A percentile compares a stretch with the other conserved stretches of the same genome.
These are phyloP conservation scores for Cyclotella kingstonii DNA, from an alignment of 108 stramenopile species.

Conservation along the genomic window DNA sequence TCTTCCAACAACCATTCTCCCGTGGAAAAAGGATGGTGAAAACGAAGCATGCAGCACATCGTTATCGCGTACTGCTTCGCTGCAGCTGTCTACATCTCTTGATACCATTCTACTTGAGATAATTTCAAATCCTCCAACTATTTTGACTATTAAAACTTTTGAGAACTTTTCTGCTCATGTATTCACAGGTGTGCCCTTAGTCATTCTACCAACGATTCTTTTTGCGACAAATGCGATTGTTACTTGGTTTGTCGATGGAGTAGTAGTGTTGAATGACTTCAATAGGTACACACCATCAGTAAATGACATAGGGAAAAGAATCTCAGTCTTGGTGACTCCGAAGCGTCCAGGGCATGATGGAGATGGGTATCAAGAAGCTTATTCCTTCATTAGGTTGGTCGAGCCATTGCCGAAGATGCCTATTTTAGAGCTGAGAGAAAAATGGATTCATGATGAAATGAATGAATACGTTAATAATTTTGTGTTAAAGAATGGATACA, in stretches of 20 bases:
- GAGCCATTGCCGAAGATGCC: slow-evolving; percentile 38
- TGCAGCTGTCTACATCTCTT: neutral
- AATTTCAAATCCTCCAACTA: slow-evolving; percentile 50
- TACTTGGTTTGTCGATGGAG: slow-evolving; percentile 58
- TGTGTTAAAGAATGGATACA: too few species aligned
- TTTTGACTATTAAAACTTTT: slow-evolving; percentile 54
- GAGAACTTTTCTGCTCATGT: slow-evolving; percentile 50
- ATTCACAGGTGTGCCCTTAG: slow-evolving; percentile 59
- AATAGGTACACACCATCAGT: slow-evolving; percentile 19
- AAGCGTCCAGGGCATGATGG: slow-evolving; percentile 37
- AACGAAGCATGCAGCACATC: neutral
- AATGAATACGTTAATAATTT: neutral
- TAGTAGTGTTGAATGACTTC: slow-evolving; percentile 24
- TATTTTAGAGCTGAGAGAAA: slow-evolving; percentile 33
- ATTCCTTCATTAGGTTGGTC: slow-evolving; percentile 16
- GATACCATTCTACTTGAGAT: slow-evolving; percentile 18
- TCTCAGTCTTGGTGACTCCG: slow-evolving; percentile 33
- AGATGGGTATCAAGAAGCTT: slow-evolving; percentile 34
- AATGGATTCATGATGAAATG: slow-evolving; percentile 9
- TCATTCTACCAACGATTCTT: slow-evolving; percentile 39
- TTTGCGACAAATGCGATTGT: slow-evolving; percentile 49
- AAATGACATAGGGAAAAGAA: slow-evolving; percentile 28
- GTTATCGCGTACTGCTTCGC: neutral
- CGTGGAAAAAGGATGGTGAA: slow-evolving; percentile 8
- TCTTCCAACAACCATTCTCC: slow-evolving; percentile 6